Base-by-base conservation (phyloP, 1,284 basidiomycete genomes). In the Moesziomyces sp. region DNA sequence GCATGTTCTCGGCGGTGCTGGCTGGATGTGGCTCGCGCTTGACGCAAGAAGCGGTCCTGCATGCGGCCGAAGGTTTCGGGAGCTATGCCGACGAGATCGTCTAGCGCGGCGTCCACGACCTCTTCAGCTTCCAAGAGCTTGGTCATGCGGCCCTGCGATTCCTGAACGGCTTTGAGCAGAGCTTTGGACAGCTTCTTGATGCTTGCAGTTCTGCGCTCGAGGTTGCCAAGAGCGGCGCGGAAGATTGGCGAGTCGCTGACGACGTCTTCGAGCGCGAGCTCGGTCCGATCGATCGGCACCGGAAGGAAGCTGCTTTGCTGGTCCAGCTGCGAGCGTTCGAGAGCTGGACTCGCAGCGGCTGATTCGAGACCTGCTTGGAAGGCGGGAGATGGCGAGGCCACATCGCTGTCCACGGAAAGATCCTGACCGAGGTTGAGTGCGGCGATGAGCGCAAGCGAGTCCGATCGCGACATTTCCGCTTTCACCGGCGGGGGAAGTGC, bases 161-260 rank as follows among this genome's bases (percentile, higher is more conserved):
- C 76, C 8, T 53, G 43, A 0, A 66, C 60, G 8, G 74, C 66
- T 23, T 60, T 73, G 40, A 74, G 61, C 13, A 68, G 58, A 6
- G 58, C 46, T 50, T 79, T 79, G 30, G 60, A 52, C 3, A 51
- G 30, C 65, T 58, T 67, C 40, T 79, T 78, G 44, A 79, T 56
- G 14, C 49, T 54, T 1, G 60, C 63, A 5, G 79, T 79, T 21
- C 76, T 26, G 18, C 69, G 63, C 47, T 78, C 73, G 24, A 80
- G 69, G 49, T 79, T 79, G 52, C 48, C 53, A 5, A 80, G 30
- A 10, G 79, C 75, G 11, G 79, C 79, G 14, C 79, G 66, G 42
- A 80, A 60, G 53, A 79, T 61, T 23, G 79, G 79, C 40, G 76
- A 77, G 19, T 80, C 78, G 19, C 54, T 71, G 28, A 55, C 60